Evolutionary conservation across 2,329 filamentous ascomycete genomes (phyloP), one percentile per base, ranked within the genome.

Genomic region (Beauveria sp.): DNA sequence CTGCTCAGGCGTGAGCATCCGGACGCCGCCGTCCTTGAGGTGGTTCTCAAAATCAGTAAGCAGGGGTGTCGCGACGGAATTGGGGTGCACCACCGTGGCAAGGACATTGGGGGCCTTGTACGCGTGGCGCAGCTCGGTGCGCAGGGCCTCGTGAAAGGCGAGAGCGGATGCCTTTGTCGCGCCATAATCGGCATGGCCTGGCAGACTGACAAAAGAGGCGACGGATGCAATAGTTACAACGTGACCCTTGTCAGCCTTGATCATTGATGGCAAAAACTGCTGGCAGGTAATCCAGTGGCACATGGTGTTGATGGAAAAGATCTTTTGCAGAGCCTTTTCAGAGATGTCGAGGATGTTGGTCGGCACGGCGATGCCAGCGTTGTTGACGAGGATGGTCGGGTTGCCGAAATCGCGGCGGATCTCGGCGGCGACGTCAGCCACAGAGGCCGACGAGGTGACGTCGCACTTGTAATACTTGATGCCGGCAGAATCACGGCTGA

Each of bases 301-400:
- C 16, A 89, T 71, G 1, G 82, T 77, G 73, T 90, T 90, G 66
- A 90, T 83, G 62, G 83, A 81, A 69, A 89, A 87, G 60, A 85
- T 86, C 64, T 83, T 81, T 22, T 80, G 79, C 63, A 87, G 76
- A 64, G 84, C 79, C 24, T 74, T 75, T 63, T 84, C 80, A 0
- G 78, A 77, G 18, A 77, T 72, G 46, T 79, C 75, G 54, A 89
- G 78, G 66, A 90, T 80, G 16, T 77, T 78, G 62, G 81, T 79
- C 61, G 81, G 82, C 61, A 77, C 78, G 14, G 78, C 81, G 40
- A 86, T 78, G 63, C 86, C 86, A 5, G 86, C 86, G 68, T 88
- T 88, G 76, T 88, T 87, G 75, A 88, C 84, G 2, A 90, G 77
- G 64, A 90, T 77, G 0, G 86, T 88, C 0, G 87, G 87, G 57